Base-by-base conservation (phyloP, 129 eudicot genomes). In the Kitagawia praeruptora region DNA sequence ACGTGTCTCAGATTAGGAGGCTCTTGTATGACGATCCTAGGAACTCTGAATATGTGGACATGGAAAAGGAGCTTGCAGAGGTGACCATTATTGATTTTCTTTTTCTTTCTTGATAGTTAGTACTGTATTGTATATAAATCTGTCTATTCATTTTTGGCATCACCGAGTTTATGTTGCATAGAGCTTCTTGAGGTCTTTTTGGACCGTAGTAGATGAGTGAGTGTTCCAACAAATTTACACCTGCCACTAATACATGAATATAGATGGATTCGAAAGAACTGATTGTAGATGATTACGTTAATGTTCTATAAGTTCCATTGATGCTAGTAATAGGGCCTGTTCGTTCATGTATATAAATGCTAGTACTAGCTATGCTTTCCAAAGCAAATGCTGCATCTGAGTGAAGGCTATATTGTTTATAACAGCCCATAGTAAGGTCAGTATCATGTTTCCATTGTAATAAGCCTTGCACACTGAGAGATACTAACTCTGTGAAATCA, bases 11-110 rank as follows among this genome's bases (percentile, higher is more conserved):
- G 98, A 91, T 95, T 41, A 87, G 90, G 87, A 81, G 84, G 85
- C 87, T 95, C n/a, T 87, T 95, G 88, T 82, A 80, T 75, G 92
- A 85, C 83, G 98, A 92, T 41, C 98, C 96, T 42, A 89, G 84
- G 76, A 95, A 95, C 79, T 80, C 92, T 12, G 98, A 95, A 78
- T 95, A 87, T 84, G 82, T 82, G 77, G 98, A 95, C 69, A 89
- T 92, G 93, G 93, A 89, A 86, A 92, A 86, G 86, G 98, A 95
- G 85, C 98, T 95, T 73, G 90, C 84, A 74, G 98, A 95, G 98
- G 97, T 95, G 89, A 87, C 81, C 76, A 47, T 81, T 53, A 67
- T 76, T 75, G 77, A 34, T 34, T 69, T 63, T 39, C 46, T 76
- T 21, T 64, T 73, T 71, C 16, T 73, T 61, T 41, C 19, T 18